Evolutionary conservation across 192 early-diverging fungal species (phyloP).

Genomic region (Coemansia sp.): DNA sequence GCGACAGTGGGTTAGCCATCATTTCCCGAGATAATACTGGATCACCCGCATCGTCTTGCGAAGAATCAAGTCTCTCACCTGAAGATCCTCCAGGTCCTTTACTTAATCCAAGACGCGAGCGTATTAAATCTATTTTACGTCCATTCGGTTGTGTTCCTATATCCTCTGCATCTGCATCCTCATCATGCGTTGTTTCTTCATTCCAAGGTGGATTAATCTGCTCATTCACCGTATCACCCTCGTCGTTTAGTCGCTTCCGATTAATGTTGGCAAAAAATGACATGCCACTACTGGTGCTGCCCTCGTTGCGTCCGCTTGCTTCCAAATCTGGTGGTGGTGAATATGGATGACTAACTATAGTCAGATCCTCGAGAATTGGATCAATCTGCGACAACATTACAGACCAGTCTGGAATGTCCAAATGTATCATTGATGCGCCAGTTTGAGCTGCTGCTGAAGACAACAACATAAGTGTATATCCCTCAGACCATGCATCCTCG

Average conservation of each 20-base stretch:
- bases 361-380: conserved; percentile 45
- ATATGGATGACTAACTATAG: conserved; percentile 53
- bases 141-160: conserved; percentile 9
- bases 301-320: conserved; percentile 2
- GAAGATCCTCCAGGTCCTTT: conserved; percentile 7
- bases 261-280: conserved; percentile 47
- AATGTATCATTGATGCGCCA: conserved; percentile 23
- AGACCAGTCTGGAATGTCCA: conserved; percentile 51
- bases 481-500: conserved; percentile 53
- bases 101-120: conserved; percentile 18
- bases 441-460: conserved; percentile 11
- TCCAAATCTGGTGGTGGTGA: conserved; percentile 47
- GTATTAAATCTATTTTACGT: conserved; percentile 11
- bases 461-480: conserved; percentile 39
- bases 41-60: conserved; percentile 28
- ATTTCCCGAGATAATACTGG: conserved; percentile 48
- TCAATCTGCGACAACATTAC: conserved; percentile 47
- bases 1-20: conserved; percentile 49
- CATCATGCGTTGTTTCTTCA: conserved; percentile 1
- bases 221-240: conserved; percentile 26
- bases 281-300: conserved; percentile 23
- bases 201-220: not conserved
- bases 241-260: conserved; percentile 19
- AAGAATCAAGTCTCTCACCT: conserved; percentile 17
- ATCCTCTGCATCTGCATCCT: conserved; percentile 14